Percentiles rank a stretch among this genome's conserved stretches.
Evolutionary conservation across 371 early-diverging fungal genomes (phyloP).

Genomic region (Saksenaea vasiformis): DNA sequence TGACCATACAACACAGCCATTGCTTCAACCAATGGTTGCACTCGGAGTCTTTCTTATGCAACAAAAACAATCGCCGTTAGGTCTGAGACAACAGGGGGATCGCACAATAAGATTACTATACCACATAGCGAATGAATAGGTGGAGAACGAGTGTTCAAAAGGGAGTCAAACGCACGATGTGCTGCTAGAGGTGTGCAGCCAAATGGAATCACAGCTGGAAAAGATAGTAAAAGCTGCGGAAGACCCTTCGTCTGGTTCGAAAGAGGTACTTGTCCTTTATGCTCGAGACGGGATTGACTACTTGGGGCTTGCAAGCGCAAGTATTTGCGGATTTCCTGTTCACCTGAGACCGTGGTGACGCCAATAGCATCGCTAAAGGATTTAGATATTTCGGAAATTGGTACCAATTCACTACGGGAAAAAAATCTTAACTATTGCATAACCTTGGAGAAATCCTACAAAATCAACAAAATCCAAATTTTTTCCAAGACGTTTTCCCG

Average conservation of each 20-base stretch:
- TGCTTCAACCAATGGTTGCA: not conserved
- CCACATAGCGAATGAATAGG: not conserved
- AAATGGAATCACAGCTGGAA: constrained; percentile 8
- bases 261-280: not conserved
- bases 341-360: not conserved
- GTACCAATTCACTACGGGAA: too few relatives aligned
- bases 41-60: too few relatives aligned
- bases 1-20: not conserved
- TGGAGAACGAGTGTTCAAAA: not conserved
- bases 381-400: not conserved
- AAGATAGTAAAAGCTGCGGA: constrained; percentile 1
- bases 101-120: not conserved
- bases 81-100: not conserved
- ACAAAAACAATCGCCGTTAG: not conserved
- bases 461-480: too few relatives aligned
- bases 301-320: not conserved
- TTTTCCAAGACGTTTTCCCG: too few relatives aligned
- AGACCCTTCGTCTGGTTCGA: constrained; percentile 3
- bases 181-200: not conserved
- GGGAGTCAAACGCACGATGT: not conserved
- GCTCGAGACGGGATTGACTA: not conserved
- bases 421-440: too few relatives aligned
- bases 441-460: too few relatives aligned
- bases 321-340: not conserved
- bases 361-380: not conserved